Base-by-base conservation (phyloP, 108 stramenopile species). In the Schizochytrium sp. region DNA sequence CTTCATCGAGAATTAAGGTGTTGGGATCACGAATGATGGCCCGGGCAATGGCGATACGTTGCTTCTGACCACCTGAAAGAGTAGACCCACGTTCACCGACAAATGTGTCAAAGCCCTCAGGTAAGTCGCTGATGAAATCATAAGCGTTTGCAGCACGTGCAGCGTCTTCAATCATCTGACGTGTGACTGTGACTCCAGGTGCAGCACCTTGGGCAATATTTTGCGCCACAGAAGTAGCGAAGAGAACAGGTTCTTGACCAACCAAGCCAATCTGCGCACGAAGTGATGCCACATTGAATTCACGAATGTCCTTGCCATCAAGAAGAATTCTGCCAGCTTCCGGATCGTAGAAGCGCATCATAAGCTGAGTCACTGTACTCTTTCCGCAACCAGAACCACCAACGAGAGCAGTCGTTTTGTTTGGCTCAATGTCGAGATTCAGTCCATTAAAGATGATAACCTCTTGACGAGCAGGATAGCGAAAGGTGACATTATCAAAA, bases 261-360 rank as follows among this genome's bases (percentile, higher is more conserved):
- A 99, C 99, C 44, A 96, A 94, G 7, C 98, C 99, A 59, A 98
- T 95, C 50, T 95, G 72, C 19, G 72, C 72, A 4, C 99, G 92
- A 12, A 98, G 92, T 64, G 94, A 91, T 40, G 72, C 72, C n/a
- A 97, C 95, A 88, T 98, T 96, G 73, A 97, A 57, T 56, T 95
- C 93, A 46, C 88, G 89, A 17, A 98, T 72, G 89, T 98, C 93
- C n/a, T 89, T 89, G 44, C 97, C 99, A 87, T 99, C 97, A 15
- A 99, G 61, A 38, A 64, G 72, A 28, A 99, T 91, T 0, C 46
- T 61, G 3, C 98, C 98, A 4, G 61, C 88, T 12, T 88, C 60
- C 0, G 95, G 95, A 89, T 98, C 97, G 90, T 99, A 99, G 90
- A 98, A 98, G 47, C 99, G 94, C 90, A 97, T 94, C 17, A 99